Evolutionary conservation across 75 land plant species (phyloP), one percentile per base, ranked within the genome.

Genomic region (Gnetum montanum): DNA sequence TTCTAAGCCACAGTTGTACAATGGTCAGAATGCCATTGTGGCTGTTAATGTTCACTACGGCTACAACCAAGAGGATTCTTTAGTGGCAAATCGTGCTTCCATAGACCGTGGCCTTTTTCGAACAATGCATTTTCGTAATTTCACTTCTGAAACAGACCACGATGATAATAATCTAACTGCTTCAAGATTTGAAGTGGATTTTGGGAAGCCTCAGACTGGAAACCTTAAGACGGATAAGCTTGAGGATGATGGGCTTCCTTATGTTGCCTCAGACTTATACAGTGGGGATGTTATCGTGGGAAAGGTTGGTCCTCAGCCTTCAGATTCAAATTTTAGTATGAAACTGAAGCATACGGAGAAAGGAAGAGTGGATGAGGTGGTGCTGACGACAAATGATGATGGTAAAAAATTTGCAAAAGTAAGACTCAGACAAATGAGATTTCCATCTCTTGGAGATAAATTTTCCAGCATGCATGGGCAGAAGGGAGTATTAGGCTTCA

Each of bases 381-480:
- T 88, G 16, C 57, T 88, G 34, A 71, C 90, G 46, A 73, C 79
- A n/a, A 87, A 82, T 61, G 96, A 82, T 48, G 98, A 89, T 24
- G 98, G 90, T 3, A 84, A 80, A 40, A 76, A 71, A 38, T 79
- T 76, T 66, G 95, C 83, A 36, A 84, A 70, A 31, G 98, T 93
- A 12, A 63, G 83, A 48, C 49, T 85, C 47, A 73, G 90, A 57
- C 78, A 82, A 70, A 75, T 73, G 45, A 74, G 90, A 8, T 45
- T 70, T 40, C 95, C 97, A 4, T 70, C 72, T 54, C 60, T 85
- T 24, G 97, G 97, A 35, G 97, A 92, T 68, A 92, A 92, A 37
- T 88, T 92, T 55, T 78, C 89, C 16, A 85, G 90, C 48, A 88
- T 88, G 97, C 97, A 92, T 78, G 97, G 97, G 13, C 97, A 92